These are phyloP conservation scores for Daldinia sp. DNA, from an alignment of 2,329 filamentous ascomycete genomes.

Conservation along the genomic window DNA sequence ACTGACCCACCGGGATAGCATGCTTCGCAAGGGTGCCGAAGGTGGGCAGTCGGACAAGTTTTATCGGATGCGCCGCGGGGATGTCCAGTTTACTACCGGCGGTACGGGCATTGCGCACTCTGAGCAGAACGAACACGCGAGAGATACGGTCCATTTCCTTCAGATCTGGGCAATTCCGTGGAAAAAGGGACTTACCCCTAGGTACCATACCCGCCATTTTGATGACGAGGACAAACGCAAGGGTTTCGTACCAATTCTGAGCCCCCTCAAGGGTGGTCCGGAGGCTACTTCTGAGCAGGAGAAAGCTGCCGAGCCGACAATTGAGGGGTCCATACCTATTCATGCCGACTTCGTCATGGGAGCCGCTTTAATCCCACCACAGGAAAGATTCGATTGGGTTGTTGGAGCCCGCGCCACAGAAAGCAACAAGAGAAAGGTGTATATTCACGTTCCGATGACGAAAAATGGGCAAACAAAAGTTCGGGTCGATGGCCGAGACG, in stretches of 20 bases:
- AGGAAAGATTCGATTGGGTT: slow-evolving; percentile 76
- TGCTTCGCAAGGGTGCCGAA: slow-evolving; percentile 78
- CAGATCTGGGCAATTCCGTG: slow-evolving; percentile 91
- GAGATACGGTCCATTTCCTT: slow-evolving; percentile 82
- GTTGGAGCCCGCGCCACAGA: slow-evolving; percentile 71
- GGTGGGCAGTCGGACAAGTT: slow-evolving; percentile 71
- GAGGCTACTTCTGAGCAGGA: slow-evolving; percentile 73
- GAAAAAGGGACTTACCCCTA: slow-evolving; percentile 76
- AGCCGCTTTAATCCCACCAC: slow-evolving; percentile 77
- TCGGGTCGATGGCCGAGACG: slow-evolving; percentile 73
- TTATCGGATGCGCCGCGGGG: slow-evolving; percentile 78
- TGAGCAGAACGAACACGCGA: slow-evolving; percentile 81
- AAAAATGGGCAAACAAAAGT: slow-evolving; percentile 80
- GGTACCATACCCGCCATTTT: slow-evolving; percentile 82
- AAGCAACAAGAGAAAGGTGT: slow-evolving; percentile 76
- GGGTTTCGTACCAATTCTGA: slow-evolving; percentile 80
- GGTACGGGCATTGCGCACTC: slow-evolving; percentile 84
- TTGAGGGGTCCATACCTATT: slow-evolving; percentile 80
- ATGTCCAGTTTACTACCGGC: slow-evolving; percentile 92
- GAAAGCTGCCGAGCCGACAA: slow-evolving; percentile 69
- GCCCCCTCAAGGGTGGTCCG: slow-evolving; percentile 75
- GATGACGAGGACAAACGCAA: slow-evolving; percentile 78
- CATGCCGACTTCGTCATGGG: slow-evolving; percentile 88
- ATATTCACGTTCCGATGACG: slow-evolving; percentile 84
- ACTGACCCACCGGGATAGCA: slow-evolving; percentile 87